Percentiles rank a stretch among this genome's conserved stretches.
Conservation (phyloP, 495 filamentous ascomycete species). For the Penicillium psychrofluorescens region DNA sequence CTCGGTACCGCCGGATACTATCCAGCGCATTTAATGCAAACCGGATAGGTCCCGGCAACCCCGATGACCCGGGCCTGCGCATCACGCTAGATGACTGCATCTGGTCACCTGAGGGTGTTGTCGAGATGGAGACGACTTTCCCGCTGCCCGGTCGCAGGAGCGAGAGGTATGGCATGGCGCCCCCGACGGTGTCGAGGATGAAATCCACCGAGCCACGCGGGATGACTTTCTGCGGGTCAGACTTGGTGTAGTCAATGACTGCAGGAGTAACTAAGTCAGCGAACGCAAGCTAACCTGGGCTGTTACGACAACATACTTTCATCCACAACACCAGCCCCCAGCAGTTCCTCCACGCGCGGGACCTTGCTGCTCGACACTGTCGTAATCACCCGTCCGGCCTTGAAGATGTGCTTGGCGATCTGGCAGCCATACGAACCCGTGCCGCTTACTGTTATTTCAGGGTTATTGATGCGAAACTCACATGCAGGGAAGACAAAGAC, state of each 20-base stretch:
- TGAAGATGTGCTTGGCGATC: constrained; percentile 44
- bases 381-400: constrained; percentile 39
- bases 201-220: constrained; percentile 41
- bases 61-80: too few species aligned
- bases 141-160: constrained; percentile 31
- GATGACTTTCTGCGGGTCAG: constrained; percentile 29
- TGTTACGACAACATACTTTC: constrained; percentile 13
- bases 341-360: constrained; percentile 25
- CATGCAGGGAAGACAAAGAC: not conserved
- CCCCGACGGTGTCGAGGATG: constrained; percentile 42
- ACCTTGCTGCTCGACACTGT: constrained; percentile 47
- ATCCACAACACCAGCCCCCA: constrained; percentile 24
- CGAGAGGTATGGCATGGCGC: constrained; percentile 21
- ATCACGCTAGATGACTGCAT: constrained; percentile 4
- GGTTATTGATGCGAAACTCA: not conserved
- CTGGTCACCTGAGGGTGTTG: constrained; percentile 23
- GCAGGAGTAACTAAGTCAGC: constrained; percentile 5
- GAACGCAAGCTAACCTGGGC: not conserved
- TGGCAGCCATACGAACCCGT: constrained; percentile 41
- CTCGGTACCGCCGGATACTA: constrained; percentile 16
- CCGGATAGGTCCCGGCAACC: constrained; percentile 19
- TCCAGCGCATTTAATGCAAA: constrained; percentile 27
- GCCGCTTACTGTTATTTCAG: constrained; percentile 31
- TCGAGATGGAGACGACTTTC: constrained; percentile 31
- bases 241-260: constrained; percentile 44